Evolutionary conservation across 31 red algal genomes (phyloP), one percentile per base, ranked within the genome.

Genomic region (Asparagopsis taxiformis): DNA sequence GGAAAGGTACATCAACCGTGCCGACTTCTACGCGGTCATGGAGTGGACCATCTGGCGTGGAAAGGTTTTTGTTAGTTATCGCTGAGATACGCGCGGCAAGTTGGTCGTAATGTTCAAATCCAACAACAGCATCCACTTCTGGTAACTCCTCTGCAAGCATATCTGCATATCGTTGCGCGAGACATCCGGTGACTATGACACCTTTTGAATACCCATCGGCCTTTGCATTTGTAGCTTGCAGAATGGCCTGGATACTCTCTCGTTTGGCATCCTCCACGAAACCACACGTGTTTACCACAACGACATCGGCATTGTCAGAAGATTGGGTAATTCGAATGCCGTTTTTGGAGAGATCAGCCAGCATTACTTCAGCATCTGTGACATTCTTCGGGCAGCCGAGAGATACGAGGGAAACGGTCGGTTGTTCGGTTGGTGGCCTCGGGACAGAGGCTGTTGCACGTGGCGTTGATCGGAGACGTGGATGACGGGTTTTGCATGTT

Each of bases 211-310:
- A 44, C 7, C 44, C 64, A 6, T 55, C 29, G 24, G 59, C 13
- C 55, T 92, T 91, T 6, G 29, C 50, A 23, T 68, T 39, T 7
- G 81, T 64, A 15, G 83, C 89, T 1, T 70, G 5, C 31, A 98
- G 75, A 70, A 98, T 98, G 22, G 86, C 81, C 25, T 91, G 38
- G 24, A 98, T 72, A 4, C 65, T 77, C 41, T 90, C 91, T 23
- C 74, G 38, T 61, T 94, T 92, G 10, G 95, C 95, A 57, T 91
- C 87, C 38, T 98, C 95, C 13, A 98, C 80, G 59, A 98, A 98
- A 16, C 77, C 91, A 64, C 95, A 98, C 19, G 95, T 98, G 30
- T 98, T 98, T 19, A 98, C 80, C 9, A 98, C 84, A 9, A 98
- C 62, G 5, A 87, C 80, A 54, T 98, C 91, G 13, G 95, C 90